Evolutionary conservation across 2,329 filamentous ascomycete genomes (phyloP).

Genomic region (Stenocarpella maydis): DNA sequence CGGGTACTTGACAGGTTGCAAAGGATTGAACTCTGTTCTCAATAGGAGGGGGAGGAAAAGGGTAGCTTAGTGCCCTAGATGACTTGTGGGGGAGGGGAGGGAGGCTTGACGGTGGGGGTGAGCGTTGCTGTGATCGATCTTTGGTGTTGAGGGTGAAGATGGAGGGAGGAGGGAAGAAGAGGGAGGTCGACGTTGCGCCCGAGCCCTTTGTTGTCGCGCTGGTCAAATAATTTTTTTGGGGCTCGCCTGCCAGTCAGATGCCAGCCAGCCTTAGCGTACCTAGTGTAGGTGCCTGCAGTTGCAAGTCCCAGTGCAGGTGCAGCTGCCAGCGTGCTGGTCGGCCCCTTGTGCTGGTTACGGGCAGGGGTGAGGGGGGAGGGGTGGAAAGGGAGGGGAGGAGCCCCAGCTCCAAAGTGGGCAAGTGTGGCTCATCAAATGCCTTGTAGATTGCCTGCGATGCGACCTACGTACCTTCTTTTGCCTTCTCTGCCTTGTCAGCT

Average conservation of each 20-base stretch:
- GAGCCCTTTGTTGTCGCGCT: conserved; percentile 40
- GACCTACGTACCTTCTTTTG: no score
- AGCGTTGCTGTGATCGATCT: conserved; percentile 47
- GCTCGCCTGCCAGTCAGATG: conserved; percentile 19
- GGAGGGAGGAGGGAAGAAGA: conserved; percentile 41
- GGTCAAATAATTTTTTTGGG: conserved; percentile 47
- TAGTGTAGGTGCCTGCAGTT: conserved; percentile 27
- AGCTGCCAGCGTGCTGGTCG: no score
- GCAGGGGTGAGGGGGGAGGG: conserved; percentile 30
- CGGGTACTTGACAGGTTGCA: conserved; percentile 48
- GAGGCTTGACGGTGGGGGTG: conserved; percentile 48
- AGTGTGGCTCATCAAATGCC: conserved; percentile 33
- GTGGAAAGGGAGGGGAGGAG: conserved; percentile 27
- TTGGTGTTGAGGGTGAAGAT: conserved; percentile 45
- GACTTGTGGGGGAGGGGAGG: conserved; percentile 47
- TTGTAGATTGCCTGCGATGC: neutral
- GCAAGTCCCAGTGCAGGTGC: conserved; percentile 19
- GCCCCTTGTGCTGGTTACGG: conserved; percentile 26
- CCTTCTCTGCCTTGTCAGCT: no score
- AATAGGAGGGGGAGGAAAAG: conserved; percentile 72
- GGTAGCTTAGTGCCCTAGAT: conserved; percentile 93
- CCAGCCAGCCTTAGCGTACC: no score
- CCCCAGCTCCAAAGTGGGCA: conserved; percentile 17
- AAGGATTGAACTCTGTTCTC: conserved; percentile 73
- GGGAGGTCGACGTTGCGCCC: conserved; percentile 42